Evolutionary conservation across 2,329 filamentous ascomycete genomes (phyloP).

Genomic region (Scleromitrula shiraiana): DNA sequence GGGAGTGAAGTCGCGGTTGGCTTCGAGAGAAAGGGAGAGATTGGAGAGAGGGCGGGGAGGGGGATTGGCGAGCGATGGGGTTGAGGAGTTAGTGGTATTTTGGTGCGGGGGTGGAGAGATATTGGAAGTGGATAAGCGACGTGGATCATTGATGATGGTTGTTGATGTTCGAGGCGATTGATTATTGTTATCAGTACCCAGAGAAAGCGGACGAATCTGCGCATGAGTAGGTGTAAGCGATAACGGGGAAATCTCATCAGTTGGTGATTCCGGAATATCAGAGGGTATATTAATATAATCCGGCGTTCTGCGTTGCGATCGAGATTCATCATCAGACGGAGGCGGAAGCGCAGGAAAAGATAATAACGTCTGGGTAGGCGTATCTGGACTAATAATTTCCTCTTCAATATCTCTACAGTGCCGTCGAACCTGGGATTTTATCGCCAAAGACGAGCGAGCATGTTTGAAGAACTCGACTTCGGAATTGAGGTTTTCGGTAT

Average conservation of each 20-base stretch:
- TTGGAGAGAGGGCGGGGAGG: not conserved
- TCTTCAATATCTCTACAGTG: slow-evolving; percentile 14
- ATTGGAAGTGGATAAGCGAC: too few species aligned
- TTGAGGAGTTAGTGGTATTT: too few species aligned
- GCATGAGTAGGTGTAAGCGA: too few species aligned
- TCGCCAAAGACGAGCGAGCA: not conserved
- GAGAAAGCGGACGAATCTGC: not conserved
- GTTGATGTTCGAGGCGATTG: too few species aligned
- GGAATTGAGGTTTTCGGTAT: slow-evolving; percentile 12
- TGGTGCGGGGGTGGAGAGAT: too few species aligned
- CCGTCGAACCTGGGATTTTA: slow-evolving; percentile 13
- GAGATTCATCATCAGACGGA: not conserved
- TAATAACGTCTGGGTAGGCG: not conserved
- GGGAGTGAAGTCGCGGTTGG: too few species aligned
- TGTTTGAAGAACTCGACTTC: slow-evolving; percentile 20
- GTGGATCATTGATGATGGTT: too few species aligned
- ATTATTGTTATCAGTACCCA: too few species aligned
- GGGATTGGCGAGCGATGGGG: too few species aligned
- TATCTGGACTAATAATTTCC: not conserved
- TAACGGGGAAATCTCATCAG: not conserved
- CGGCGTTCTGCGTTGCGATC: too few species aligned
- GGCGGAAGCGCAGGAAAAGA: not conserved
- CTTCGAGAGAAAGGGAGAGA: too few species aligned
- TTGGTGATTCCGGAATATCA: not conserved
- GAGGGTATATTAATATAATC: too few species aligned